These are phyloP conservation scores for Silene coronaria DNA, from an alignment of 179 eudicot genomes.

Conservation along the genomic window DNA sequence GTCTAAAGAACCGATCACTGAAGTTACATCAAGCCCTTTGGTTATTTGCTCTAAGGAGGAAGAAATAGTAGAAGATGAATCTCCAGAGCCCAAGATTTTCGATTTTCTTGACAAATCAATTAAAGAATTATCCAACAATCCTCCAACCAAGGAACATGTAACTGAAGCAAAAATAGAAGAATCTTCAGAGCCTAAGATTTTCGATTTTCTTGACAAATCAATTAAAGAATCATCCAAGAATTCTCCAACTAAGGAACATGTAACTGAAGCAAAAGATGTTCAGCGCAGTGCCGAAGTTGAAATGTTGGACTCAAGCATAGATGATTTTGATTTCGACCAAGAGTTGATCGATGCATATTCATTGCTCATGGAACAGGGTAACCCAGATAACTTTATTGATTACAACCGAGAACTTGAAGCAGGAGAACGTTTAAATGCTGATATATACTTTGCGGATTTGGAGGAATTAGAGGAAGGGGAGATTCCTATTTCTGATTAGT, in stretches of 20 bases:
- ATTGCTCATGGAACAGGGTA: slow-evolving; percentile 43
- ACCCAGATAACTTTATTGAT: slow-evolving; percentile 60
- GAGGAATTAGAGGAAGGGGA: slow-evolving; percentile 93
- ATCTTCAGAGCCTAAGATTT: slow-evolving; percentile 41
- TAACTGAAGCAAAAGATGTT: slow-evolving; percentile 14
- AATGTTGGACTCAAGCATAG: slow-evolving; percentile 27
- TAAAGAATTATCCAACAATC: slow-evolving; percentile 6
- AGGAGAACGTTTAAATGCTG: slow-evolving; percentile 19
- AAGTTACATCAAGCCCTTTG: slow-evolving; percentile 31
- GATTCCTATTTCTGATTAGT: slow-evolving; percentile 35
- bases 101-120: slow-evolving; percentile 40
- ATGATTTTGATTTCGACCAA: slow-evolving; percentile 58
- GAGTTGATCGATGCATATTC: slow-evolving; percentile 55
- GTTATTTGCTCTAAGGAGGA: slow-evolving; percentile 71
- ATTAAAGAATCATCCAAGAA: slow-evolving; percentile 8
- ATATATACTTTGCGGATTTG: slow-evolving; percentile 22
- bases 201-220: slow-evolving; percentile 42
- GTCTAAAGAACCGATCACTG: slow-evolving; percentile 27
- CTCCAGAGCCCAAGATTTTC: slow-evolving; percentile 44
- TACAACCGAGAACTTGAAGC: slow-evolving; percentile 32
- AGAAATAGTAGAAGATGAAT: slow-evolving; percentile 55
- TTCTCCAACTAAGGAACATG: not conserved
- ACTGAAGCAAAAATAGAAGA: slow-evolving; percentile 11
- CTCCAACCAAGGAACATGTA: not conserved
- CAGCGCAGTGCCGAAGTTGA: slow-evolving; percentile 23